phyloP scores from a whole-genome alignment of 352 stramenopile genomes.

The Globisporangium spiculum region DNA sequence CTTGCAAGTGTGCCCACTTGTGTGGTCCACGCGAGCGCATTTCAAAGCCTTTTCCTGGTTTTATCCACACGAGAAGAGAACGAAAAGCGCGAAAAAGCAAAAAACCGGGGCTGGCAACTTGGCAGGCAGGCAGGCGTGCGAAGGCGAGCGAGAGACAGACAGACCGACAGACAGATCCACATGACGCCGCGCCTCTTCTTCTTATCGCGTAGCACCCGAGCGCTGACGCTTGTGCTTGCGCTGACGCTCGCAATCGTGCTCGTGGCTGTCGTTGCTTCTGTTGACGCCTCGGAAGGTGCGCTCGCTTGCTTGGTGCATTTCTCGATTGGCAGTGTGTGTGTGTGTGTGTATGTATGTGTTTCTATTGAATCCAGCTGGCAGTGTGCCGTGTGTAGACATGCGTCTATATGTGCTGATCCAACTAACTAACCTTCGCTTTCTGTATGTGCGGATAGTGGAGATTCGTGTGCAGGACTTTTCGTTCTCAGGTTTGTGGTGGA shows the following conservation, averaged over 20 bases:
- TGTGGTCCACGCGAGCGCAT: neutral
- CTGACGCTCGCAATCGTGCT: neutral
- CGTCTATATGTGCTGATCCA: neutral
- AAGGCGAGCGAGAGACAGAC: neutral
- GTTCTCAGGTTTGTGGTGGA: conserved; percentile 43
- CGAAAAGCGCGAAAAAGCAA: neutral
- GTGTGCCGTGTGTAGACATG: neutral
- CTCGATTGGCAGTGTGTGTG: neutral
- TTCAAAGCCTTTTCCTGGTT: conserved; percentile 8
- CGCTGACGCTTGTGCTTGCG: neutral
- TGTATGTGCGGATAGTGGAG: conserved; percentile 31
- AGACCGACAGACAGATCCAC: neutral
- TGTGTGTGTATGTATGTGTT: too few relatives aligned
- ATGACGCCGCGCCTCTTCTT: neutral
- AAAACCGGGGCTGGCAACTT: neutral
- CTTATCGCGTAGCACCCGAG: neutral
- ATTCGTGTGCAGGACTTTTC: conserved; percentile 69
- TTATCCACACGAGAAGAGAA: neutral
- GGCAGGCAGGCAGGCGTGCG: neutral
- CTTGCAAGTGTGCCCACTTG: neutral
- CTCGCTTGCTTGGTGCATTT: neutral
- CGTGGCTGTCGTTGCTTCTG: neutral
- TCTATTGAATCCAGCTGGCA: neutral
- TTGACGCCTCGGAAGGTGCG: conserved; percentile 13
- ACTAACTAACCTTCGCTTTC: neutral